These are phyloP conservation scores for Blastocladiella emersonii DNA, from an alignment of 371 early-diverging fungal species.

Conservation along the genomic window DNA sequence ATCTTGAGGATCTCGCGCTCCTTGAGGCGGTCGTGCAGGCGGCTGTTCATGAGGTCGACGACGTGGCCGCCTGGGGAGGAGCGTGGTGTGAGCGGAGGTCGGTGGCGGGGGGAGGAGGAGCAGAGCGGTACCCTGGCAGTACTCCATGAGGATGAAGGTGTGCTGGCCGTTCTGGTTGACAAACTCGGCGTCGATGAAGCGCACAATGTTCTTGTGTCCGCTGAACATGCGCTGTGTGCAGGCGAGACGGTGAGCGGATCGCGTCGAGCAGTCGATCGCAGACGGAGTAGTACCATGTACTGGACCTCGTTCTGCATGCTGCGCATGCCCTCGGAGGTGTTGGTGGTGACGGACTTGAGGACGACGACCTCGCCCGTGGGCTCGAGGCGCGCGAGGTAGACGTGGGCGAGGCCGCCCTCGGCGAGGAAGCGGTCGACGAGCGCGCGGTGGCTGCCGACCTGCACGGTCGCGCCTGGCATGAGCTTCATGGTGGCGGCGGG, in stretches of 20 bases:
- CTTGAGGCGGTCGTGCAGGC: conserved; percentile 49
- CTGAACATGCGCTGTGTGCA: conserved; percentile 36
- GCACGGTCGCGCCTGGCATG: conserved; percentile 12
- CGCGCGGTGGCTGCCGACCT: conserved; percentile 11
- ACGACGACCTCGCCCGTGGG: conserved; percentile 41
- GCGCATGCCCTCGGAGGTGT: conserved; percentile 46
- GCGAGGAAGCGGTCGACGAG: conserved; percentile 28
- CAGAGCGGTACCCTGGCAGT: conserved; percentile 51
- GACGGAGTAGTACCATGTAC: conserved; percentile 53
- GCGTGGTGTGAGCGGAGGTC: background rate
- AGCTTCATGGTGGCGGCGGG: no score
- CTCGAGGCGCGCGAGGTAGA: conserved; percentile 59
- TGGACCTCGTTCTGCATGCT: conserved; percentile 56
- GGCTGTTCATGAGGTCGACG: conserved; percentile 73
- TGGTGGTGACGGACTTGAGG: conserved; percentile 60
- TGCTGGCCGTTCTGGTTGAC: conserved; percentile 44
- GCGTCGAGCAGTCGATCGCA: background rate
- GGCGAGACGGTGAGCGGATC: background rate
- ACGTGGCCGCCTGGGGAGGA: conserved; percentile 50
- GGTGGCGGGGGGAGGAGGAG: background rate
- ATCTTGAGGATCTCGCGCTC: conserved; percentile 73
- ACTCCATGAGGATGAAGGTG: conserved; percentile 76
- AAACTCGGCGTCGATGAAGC: conserved; percentile 56
- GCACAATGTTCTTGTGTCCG: conserved; percentile 70
- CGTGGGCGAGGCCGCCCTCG: conserved; percentile 64